A percentile compares a stretch with the other conserved stretches of the same genome.
Conservation (phyloP, 129 eudicot genomes). For the Flaveria linearis region DNA sequence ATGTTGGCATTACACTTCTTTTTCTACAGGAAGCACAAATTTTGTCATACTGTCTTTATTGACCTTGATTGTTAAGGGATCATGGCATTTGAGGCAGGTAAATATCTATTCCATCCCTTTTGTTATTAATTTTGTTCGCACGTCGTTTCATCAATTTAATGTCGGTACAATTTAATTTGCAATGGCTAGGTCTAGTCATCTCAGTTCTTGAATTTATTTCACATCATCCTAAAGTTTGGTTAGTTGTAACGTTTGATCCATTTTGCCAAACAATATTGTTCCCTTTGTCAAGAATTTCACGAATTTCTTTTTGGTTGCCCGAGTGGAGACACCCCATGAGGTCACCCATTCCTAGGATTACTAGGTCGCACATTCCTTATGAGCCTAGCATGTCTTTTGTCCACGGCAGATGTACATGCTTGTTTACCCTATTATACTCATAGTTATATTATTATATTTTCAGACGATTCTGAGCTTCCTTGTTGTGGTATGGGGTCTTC, state of each 20-base stretch:
- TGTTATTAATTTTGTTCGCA: background rate
- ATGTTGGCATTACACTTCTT: background rate
- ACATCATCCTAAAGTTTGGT: background rate
- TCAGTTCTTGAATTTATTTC: slow-evolving; percentile 4
- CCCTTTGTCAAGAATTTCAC: background rate
- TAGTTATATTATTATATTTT: slow-evolving; percentile 32
- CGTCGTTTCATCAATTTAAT: background rate
- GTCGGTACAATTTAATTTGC: background rate
- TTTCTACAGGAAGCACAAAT: slow-evolving; percentile 83
- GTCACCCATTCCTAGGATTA: too few relatives aligned
- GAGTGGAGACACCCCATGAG: too few relatives aligned
- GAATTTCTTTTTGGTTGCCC: background rate
- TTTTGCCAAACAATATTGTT: background rate
- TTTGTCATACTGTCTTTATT: slow-evolving; percentile 76
- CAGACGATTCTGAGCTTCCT: slow-evolving; percentile 78
- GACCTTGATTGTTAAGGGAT: slow-evolving; percentile 80
- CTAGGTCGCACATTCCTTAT: background rate
- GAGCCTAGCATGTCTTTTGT: background rate
- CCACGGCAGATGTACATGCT: background rate
- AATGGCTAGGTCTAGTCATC: slow-evolving; percentile 10
- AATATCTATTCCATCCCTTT: slow-evolving; percentile 17
- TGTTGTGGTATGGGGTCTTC: slow-evolving; percentile 89
- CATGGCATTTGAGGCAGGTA: slow-evolving; percentile 97
- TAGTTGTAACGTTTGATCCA: background rate
- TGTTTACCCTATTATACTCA: background rate